Percentiles rank a stretch among this genome's conserved stretches.
Evolutionary conservation across 2,329 filamentous ascomycete species (phyloP).

Genomic region (Podosphaera leucotricha): DNA sequence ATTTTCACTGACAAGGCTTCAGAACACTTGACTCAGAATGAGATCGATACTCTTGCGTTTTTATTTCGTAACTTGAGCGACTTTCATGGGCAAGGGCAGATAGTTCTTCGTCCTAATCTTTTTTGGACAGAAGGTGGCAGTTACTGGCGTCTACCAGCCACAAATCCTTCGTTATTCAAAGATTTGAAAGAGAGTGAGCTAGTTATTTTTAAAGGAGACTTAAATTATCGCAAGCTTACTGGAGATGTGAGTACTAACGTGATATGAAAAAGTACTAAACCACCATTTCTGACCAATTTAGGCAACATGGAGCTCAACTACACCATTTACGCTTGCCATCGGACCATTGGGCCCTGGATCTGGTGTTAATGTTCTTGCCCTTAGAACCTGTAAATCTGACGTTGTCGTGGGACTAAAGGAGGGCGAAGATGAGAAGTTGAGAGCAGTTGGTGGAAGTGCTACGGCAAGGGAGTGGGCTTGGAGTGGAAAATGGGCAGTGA

Average conservation of each 20-base stretch:
- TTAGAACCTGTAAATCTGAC: slow-evolving; percentile 91
- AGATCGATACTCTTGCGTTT: slow-evolving; percentile 43
- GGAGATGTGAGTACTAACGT: slow-evolving; percentile 43
- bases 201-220: slow-evolving; percentile 88
- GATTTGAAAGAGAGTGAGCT: slow-evolving; percentile 68
- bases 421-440: slow-evolving; percentile 65
- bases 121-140: slow-evolving; percentile 84
- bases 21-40: slow-evolving; percentile 38
- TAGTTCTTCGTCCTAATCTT: slow-evolving; percentile 58
- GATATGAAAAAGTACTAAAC: background rate
- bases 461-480: slow-evolving; percentile 66
- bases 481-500: slow-evolving; percentile 92
- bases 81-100: slow-evolving; percentile 61
- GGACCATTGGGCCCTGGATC: slow-evolving; percentile 65
- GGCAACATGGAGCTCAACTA: slow-evolving; percentile 67
- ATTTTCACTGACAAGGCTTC: slow-evolving; percentile 31
- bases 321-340: slow-evolving; percentile 62
- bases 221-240: slow-evolving; percentile 88
- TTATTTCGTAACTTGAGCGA: slow-evolving; percentile 62
- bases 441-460: slow-evolving; percentile 37
- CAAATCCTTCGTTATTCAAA: slow-evolving; percentile 41
- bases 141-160: slow-evolving; percentile 64
- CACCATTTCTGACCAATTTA: slow-evolving; percentile 16
- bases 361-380: slow-evolving; percentile 60
- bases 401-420: slow-evolving; percentile 70